phyloP scores from a whole-genome alignment of 2,329 filamentous ascomycete genomes.

The Westerdykella ornata region DNA sequence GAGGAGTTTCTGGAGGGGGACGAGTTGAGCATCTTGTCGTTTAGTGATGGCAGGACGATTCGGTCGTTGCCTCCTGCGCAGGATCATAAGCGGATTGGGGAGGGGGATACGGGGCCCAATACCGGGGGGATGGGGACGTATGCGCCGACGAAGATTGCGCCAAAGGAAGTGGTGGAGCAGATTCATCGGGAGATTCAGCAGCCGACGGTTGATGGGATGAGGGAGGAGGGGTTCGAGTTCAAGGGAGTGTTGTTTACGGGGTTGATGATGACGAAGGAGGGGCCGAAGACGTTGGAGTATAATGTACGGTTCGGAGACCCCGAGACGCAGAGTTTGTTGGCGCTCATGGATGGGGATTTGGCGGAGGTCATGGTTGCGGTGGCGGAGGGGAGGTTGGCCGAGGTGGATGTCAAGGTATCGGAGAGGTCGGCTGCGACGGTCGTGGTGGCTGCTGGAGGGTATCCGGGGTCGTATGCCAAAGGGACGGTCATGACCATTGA shows the following conservation, averaged over 20 bases:
- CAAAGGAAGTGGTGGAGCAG: constrained; percentile 60
- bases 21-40: constrained; percentile 84
- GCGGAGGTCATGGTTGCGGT: constrained; percentile 86
- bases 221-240: constrained; percentile 54
- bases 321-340: constrained; percentile 80
- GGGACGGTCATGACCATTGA: constrained; percentile 58
- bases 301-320: constrained; percentile 91
- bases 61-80: constrained; percentile 82
- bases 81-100: constrained; percentile 91
- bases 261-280: constrained; percentile 80
- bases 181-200: constrained; percentile 79
- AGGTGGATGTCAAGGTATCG: constrained; percentile 61
- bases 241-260: constrained; percentile 77
- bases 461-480: constrained; percentile 76
- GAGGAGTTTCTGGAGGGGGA: constrained; percentile 90
- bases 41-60: constrained; percentile 83
- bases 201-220: constrained; percentile 85
- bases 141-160: constrained; percentile 58
- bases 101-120: constrained; percentile 85
- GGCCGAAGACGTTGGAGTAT: constrained; percentile 82
- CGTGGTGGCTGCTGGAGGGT: constrained; percentile 87
- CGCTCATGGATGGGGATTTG: constrained; percentile 77
- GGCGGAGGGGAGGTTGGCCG: constrained; percentile 65
- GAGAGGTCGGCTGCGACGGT: constrained; percentile 77
- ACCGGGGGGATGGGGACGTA: constrained; percentile 98